These are phyloP conservation scores for Aspergillus sp. DNA, from an alignment of 2,329 filamentous ascomycete species.

Conservation along the genomic window DNA sequence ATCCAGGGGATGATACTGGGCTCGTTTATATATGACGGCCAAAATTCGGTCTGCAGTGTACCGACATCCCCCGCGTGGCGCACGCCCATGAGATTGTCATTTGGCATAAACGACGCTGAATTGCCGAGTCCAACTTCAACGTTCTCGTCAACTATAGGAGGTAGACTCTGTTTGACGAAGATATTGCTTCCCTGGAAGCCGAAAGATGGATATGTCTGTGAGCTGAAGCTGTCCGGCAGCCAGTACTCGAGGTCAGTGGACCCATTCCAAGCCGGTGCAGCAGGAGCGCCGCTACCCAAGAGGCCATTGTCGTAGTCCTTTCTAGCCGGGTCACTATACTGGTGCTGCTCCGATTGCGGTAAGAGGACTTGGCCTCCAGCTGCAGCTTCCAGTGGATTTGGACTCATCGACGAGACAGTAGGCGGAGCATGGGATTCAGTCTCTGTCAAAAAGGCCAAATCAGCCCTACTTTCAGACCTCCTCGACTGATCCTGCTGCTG, in stretches of 20 bases:
- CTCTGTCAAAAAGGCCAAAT: no score
- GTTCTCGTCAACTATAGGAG: neutral
- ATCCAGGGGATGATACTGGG: conserved; percentile 43
- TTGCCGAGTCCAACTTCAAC: neutral
- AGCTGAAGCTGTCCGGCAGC: conserved; percentile 1
- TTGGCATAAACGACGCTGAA: neutral
- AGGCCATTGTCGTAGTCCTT: neutral
- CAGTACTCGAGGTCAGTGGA: neutral
- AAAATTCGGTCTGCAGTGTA: conserved; percentile 23
- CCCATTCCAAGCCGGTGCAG: neutral
- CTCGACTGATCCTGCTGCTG: conserved; percentile 31
- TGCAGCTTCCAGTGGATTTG: no score
- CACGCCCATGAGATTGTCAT: neutral
- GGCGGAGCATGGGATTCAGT: no score
- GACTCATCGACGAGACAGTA: no score
- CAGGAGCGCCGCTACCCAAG: conserved; percentile 1
- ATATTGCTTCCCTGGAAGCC: conserved; percentile 3
- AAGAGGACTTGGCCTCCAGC: no score
- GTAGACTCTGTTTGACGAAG: neutral
- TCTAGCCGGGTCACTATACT: neutral
- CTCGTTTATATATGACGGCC: conserved; percentile 42
- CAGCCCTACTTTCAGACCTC: neutral
- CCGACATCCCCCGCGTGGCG: no score
- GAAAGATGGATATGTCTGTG: neutral
- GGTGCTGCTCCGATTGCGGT: no score